Base-by-base conservation (phyloP, 495 filamentous ascomycete genomes). In the Neurospora africana region DNA sequence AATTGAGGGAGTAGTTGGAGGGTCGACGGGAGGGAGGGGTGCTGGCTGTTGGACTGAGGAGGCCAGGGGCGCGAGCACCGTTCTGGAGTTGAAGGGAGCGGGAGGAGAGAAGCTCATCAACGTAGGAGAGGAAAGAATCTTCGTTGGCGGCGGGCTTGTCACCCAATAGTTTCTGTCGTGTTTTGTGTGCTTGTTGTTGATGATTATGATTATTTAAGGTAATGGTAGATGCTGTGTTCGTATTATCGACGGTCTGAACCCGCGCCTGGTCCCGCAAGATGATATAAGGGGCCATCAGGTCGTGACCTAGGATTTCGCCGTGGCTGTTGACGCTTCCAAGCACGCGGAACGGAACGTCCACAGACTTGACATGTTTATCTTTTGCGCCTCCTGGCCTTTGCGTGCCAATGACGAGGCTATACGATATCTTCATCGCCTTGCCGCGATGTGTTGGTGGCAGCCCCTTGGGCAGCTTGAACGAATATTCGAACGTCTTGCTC, bases 271-370 rank as follows among this genome's bases (percentile, higher is more conserved):
- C 94, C 39, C 91, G 90, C 58, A 99, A 87, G 71, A 98, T 85
- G 61, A 97, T 92, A 79, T 97, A 95, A 0, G 95, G 95, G 27
- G 90, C 89, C 91, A 98, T 96, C 33, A 99, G 84, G 79, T 99
- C 93, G 77, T 99, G 95, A 6, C 85, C 86, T 4, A 87, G 81
- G 33, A 87, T 87, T 81, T 88, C 86, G 36, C 86, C 86, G 72
- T 87, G 80, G 70, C 75, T 88, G 83, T 95, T 95, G 40, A 97
- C 93, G 72, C 93, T 91, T 40, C 93, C 93, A 37, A 97, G 89
- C 4, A 99, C 92, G n/a, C 94, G 90, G 78, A 99, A 98, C 3
- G 96, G 95, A 36, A 98, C 86, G 71, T 97, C 94, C 36, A 97
- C 91, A n/a, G 92, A 91, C 76, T 91, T 92, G 69, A 98, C 90